phyloP scores from a whole-genome alignment of 1,284 basidiomycete genomes.

The Melampsora americana region DNA sequence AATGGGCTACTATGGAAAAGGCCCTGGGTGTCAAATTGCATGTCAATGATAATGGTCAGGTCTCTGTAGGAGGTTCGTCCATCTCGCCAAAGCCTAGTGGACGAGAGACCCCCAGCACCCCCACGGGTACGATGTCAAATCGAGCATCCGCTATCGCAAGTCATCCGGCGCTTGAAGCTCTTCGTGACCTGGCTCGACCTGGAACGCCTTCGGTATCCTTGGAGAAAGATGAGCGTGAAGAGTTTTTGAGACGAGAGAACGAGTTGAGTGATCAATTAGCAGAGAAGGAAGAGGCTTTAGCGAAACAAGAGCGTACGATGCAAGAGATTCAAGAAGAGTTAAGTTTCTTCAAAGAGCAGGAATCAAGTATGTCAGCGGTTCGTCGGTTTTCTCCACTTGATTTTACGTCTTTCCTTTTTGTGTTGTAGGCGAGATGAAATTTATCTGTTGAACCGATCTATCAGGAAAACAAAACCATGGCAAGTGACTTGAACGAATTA shows the following conservation, averaged over 20 bases:
- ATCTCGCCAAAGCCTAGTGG: constrained; percentile 60
- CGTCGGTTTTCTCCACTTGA: constrained; percentile 45
- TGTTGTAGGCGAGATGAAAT: background rate
- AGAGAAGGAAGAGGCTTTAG: constrained; percentile 78
- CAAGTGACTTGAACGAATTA: constrained; percentile 78
- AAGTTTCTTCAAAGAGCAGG: constrained; percentile 79
- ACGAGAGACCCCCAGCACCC: constrained; percentile 63
- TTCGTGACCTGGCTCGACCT: constrained; percentile 59
- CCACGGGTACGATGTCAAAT: constrained; percentile 66
- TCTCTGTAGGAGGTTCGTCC: constrained; percentile 47
- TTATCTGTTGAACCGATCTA: background rate
- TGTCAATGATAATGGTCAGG: constrained; percentile 59
- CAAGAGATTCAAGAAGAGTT: constrained; percentile 69
- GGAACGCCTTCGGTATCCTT: constrained; percentile 61
- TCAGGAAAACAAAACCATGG: constrained; percentile 84
- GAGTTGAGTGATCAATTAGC: constrained; percentile 89
- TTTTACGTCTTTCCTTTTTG: constrained; percentile 5
- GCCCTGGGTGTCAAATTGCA: constrained; percentile 53
- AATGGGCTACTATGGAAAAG: constrained; percentile 75
- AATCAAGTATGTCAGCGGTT: constrained; percentile 70
- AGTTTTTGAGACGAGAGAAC: constrained; percentile 93
- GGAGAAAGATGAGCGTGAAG: constrained; percentile 95
- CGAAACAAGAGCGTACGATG: constrained; percentile 65
- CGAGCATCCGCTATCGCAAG: constrained; percentile 53
- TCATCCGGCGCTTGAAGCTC: constrained; percentile 71